Evolutionary conservation across 257 asterid genomes (phyloP).

Genomic region (Solanum clarkiae): DNA sequence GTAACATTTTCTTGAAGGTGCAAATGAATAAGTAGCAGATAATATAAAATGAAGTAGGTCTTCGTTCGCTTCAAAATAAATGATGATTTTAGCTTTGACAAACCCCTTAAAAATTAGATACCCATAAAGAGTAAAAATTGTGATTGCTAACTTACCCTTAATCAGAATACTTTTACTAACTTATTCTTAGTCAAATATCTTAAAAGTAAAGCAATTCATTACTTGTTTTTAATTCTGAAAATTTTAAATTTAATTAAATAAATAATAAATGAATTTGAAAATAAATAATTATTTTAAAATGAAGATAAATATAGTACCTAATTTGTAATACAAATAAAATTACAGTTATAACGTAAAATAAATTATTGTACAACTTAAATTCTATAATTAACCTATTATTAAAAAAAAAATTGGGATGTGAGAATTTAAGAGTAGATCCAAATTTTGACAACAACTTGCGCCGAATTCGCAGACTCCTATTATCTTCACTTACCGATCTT

Average conservation of each 20-base stretch:
- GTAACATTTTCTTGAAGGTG: not conserved
- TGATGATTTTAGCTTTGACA: fast-evolving
- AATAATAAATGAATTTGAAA: too few species aligned
- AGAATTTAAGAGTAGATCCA: not conserved
- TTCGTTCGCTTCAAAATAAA: not conserved
- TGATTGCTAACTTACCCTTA: not conserved
- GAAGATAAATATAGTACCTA: not conserved
- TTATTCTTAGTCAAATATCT: too few species aligned
- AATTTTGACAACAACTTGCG: not conserved
- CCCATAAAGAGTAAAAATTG: not conserved
- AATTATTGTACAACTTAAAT: not conserved
- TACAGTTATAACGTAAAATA: not conserved
- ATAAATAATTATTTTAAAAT: too few species aligned
- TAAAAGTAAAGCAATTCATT: too few species aligned
- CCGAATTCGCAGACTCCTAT: not conserved
- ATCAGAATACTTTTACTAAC: not conserved
- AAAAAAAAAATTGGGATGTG: not conserved
- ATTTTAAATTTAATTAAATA: too few species aligned
- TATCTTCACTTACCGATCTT: not conserved
- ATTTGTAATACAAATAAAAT: not conserved
- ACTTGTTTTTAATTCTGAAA: too few species aligned
- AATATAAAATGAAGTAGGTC: too few species aligned
- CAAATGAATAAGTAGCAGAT: fast-evolving
- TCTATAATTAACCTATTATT: not conserved
- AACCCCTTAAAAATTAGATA: not conserved